Base-by-base conservation (phyloP, 441 rosid genomes). In the Hura crepitans region DNA sequence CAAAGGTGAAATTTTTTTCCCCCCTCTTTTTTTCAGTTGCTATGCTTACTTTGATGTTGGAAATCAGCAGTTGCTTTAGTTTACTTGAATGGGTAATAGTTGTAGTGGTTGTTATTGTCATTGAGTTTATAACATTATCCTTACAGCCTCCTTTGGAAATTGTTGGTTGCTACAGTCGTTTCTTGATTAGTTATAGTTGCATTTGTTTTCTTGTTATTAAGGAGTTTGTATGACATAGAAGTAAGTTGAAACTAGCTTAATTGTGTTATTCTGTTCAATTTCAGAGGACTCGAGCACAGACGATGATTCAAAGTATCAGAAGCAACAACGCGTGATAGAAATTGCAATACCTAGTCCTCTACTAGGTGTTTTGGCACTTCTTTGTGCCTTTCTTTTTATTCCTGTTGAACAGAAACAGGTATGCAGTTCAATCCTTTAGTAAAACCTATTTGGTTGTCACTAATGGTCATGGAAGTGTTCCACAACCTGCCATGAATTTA, bases 201-300 rank as follows among this genome's bases (percentile, higher is more conserved):
- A 27, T 28, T 55, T 14, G 23, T 22, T 20, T 20, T 53, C 3
- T 22, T 51, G 55, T 51, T 51, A 20, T 20, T 51, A 17, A 18
- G 9, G 23, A 50, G 55, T 50, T 53, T 8, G 10, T 8, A 53
- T 25, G 11, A 9, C 27, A 49, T 49, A n/a, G n/a, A 18, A 49
- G 4, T 22, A 20, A 25, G 28, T 10, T 25, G 25, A 31, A 55
- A 55, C 33, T 56, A 27, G 54, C 49, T 14, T 62, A 42, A 37
- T 4, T 23, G 4, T 12, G 3, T 20, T 39, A 10, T 39, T 42
- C 20, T 62, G 4, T 39, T 42, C 62, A 51, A 77, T 84, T 75
- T 76, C 88, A 89, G 98, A 89, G 70, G 84, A 90, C 37, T 85
- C 97, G 9, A 85, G 86, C 8, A 68, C 90, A 27, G 85, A 77